phyloP scores from a whole-genome alignment of 2,329 filamentous ascomycete species.

The Calonectria hongkongensis region DNA sequence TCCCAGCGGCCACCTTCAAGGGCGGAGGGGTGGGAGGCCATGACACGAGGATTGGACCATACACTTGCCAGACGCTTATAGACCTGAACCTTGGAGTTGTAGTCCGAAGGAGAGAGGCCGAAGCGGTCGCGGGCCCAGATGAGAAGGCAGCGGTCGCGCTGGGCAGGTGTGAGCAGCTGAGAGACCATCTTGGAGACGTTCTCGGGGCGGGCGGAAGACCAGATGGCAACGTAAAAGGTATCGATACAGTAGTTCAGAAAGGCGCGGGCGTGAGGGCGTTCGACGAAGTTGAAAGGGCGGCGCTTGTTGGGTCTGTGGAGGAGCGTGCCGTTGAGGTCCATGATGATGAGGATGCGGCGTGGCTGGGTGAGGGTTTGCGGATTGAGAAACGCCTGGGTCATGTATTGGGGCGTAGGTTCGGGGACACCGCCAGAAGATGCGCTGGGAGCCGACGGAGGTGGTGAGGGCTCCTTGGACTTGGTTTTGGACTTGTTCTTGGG shows the following conservation, averaged over 20 bases:
- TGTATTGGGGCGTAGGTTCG: constrained; percentile 75
- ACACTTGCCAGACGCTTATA: constrained; percentile 89
- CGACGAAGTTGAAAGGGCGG: constrained; percentile 71
- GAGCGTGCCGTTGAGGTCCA: constrained; percentile 96
- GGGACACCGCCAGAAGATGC: constrained; percentile 75
- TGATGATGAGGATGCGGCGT: constrained; percentile 84
- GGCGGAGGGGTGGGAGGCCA: constrained; percentile 65
- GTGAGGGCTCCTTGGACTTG: background rate
- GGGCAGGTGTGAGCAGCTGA: constrained; percentile 75
- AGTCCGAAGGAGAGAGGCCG: constrained; percentile 79
- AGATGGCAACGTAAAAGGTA: constrained; percentile 88
- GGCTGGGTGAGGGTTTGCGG: constrained; percentile 66
- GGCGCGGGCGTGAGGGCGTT: constrained; percentile 78
- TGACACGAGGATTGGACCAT: constrained; percentile 75
- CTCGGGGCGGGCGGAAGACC: constrained; percentile 87
- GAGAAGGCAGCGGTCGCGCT: constrained; percentile 76
- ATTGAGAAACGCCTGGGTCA: constrained; percentile 69
- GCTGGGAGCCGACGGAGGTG: constrained; percentile 54
- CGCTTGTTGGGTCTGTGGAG: constrained; percentile 79
- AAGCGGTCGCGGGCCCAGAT: constrained; percentile 88
- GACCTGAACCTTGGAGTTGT: constrained; percentile 83
- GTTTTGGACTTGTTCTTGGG: background rate
- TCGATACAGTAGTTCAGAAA: constrained; percentile 86
- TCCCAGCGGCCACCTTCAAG: constrained; percentile 74
- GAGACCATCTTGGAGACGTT: constrained; percentile 83